Conservation (phyloP, 2,329 filamentous ascomycete genomes). For the Paramyrothecium roridum region DNA sequence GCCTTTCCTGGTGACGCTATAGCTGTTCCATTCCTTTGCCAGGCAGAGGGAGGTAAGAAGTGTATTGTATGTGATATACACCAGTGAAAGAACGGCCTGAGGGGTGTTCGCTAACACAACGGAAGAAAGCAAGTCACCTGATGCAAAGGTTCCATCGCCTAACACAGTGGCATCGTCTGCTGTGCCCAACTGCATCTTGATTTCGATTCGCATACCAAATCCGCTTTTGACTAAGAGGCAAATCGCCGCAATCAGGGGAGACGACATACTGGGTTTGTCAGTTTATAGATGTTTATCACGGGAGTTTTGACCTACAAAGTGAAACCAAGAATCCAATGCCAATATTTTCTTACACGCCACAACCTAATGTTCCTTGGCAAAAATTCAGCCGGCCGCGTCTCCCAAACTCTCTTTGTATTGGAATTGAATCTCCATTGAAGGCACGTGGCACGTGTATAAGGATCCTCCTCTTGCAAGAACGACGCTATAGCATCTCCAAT, state of each 20-base stretch:
- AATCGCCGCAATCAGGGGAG: too few species aligned
- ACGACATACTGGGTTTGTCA: too few species aligned
- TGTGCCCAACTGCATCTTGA: background rate
- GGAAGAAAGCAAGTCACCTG: background rate
- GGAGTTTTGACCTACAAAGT: too few species aligned
- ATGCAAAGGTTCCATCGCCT: background rate
- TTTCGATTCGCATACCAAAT: background rate
- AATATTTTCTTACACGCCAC: too few species aligned
- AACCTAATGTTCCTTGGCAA: too few species aligned
- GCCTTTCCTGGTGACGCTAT: background rate
- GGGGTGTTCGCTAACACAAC: background rate
- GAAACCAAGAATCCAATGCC: too few species aligned
- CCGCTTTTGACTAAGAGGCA: too few species aligned
- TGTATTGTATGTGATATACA: background rate
- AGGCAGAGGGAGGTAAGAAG: background rate
- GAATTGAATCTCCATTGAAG: too few species aligned
- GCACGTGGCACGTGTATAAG: too few species aligned
- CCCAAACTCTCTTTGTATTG: too few species aligned
- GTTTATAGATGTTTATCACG: too few species aligned
- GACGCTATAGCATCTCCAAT: background rate
- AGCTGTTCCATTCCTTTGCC: background rate
- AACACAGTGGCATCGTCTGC: background rate
- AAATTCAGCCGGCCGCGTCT: too few species aligned
- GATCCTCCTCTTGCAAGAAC: background rate
- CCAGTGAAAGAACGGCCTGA: background rate